Base-by-base conservation (phyloP, 2,329 filamentous ascomycete genomes). In the Paraconiothyrium brasiliense region DNA sequence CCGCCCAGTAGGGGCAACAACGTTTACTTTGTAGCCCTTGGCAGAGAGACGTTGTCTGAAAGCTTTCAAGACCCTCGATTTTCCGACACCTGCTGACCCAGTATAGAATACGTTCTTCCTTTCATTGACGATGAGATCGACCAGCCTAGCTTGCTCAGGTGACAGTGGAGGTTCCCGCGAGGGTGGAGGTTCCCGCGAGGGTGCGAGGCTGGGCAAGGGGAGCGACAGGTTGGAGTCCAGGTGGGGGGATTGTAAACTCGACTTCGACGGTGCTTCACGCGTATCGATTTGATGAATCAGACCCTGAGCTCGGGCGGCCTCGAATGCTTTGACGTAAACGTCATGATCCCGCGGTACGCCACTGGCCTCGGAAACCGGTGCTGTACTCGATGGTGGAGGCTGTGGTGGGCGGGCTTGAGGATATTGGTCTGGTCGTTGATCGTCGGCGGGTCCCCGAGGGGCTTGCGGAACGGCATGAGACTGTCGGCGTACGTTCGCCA, bases 1-100 rank as follows among this genome's bases (percentile, higher is more conserved):
- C 7, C 83, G 82, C 2, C 87, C 87, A 0, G 87, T 90, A 0
- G 88, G 87, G 0, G 88, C 87, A 2, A 88, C 67, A 30, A 90
- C 82, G 3, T 80, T 67, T 3, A 89, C 86, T 0, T 20, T 67
- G 35, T 74, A 78, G 0, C 78, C 77, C 60, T 61, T 66, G 0
- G 63, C 64, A 10, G 64, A 60, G 2, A 87, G 75, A 3, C 75
- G 71, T 5, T 70, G 74, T 2, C 81, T 81, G 46, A 86, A 83
- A 8, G 80, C 80, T 61, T 83, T 83, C 0, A 89, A 73, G 1
- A 87, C 83, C 0, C 84, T 85, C 0, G 84, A 86, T 68, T 89
- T 88, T 2, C 86, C 87, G 49, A 83, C 85, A 0, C 88, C 88
- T 14, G 87, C 88, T 0, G 86, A 86, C 8, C 88, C 88, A 0